Percentiles rank a stretch among this genome's conserved stretches.
These are phyloP conservation scores for Avena insularis DNA, from an alignment of 176 grass and related monocot species.

Conservation along the genomic window DNA sequence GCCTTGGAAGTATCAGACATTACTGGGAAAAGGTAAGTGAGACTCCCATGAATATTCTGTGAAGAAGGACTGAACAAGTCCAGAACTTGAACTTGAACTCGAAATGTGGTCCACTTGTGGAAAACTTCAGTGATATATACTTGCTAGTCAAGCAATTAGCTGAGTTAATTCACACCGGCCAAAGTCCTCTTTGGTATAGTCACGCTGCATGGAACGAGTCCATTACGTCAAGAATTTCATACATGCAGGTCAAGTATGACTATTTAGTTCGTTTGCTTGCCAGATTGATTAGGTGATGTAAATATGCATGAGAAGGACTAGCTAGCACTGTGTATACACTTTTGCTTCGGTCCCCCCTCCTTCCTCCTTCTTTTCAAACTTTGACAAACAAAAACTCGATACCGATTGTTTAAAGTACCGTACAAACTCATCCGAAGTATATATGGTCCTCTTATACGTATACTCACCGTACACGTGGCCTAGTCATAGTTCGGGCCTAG, in stretches of 20 bases:
- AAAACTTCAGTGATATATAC: background rate
- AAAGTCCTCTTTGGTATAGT: too few relatives aligned
- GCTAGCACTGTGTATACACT: background rate
- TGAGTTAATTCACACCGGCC: background rate
- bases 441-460: too few relatives aligned
- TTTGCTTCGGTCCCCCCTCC: too few relatives aligned
- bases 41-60: conserved; percentile 31
- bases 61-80: conserved; percentile 23
- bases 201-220: conserved; percentile 31
- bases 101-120: conserved; percentile 25
- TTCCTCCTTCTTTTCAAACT: too few relatives aligned
- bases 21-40: background rate
- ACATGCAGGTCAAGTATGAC: background rate
- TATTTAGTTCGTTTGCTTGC: background rate
- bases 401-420: too few relatives aligned
- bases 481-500: too few relatives aligned
- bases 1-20: conserved; percentile 2
- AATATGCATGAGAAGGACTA: background rate
- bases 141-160: background rate
- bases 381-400: too few relatives aligned
- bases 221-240: background rate
- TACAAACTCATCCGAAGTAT: too few relatives aligned
- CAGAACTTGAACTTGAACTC: conserved; percentile 16
- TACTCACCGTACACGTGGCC: too few relatives aligned
- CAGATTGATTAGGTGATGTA: background rate